Evolutionary conservation across 345 rosid genomes (phyloP), one percentile per base, ranked within the genome.

Genomic region (Brassica napus): DNA sequence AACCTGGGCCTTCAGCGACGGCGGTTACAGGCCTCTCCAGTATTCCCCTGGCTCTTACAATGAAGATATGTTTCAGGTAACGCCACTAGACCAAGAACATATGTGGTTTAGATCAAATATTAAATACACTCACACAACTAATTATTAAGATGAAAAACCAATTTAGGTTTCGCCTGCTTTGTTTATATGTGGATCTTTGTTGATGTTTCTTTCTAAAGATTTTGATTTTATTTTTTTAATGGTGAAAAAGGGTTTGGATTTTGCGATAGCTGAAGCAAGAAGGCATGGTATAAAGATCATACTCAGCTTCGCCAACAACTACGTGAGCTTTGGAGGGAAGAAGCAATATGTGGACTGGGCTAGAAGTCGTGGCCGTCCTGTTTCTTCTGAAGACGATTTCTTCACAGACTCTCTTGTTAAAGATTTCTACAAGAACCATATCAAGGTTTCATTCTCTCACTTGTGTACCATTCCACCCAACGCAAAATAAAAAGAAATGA

Each of bases 1-100:
- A 83, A 90, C 97, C 62, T 89, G 98, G 98, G 97, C 97, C 62
- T 94, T 90, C 73, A 94, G 92, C 58, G 97, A 94, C 49, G 98
- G 89, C 52, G 97, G 93, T 66, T 92, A 91, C 42, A 85, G 92
- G 68, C 87, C 97, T 68, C 81, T 92, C 1, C 96, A 90, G 84
- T 65, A 31, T 73, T 81, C 92, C 16, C 98, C 97, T 69, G 98
- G 97, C 71, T 81, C 84, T 79, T 94, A 90, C 86, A 88, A 86
- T 77, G 91, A 94, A 1, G 88, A 86, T 71, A 77, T 87, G 85
- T 94, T 92, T 74, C 89, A 85, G 97, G 98, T 92, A 71, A 72
- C 75, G 6, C 80, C 68, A 9, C 10, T 77, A n/a, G 63, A 59
- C 65, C 2, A 15, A 16, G 23, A 54, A 16, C 47, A 39, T 16